Evolutionary conservation across 768 basidiomycete genomes (phyloP), one percentile per base, ranked within the genome.

Genomic region (Russula virescens): DNA sequence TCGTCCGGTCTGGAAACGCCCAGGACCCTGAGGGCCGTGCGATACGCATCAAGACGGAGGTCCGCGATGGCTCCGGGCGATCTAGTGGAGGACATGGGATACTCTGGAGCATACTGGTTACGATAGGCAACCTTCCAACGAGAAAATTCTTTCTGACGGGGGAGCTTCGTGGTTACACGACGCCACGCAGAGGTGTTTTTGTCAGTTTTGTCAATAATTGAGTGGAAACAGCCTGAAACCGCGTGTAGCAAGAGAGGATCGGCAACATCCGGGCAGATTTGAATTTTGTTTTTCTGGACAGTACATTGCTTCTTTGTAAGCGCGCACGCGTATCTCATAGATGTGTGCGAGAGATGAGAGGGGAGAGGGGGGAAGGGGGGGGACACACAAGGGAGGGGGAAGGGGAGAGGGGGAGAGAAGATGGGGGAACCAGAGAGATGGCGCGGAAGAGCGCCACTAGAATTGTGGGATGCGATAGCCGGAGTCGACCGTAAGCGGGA

Each of bases 21-120:
- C 47, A 45, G 16, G 63, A 64, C 63, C 58, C 57, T 58, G 58
- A 59, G 52, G n/a, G 19, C 31, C 53, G 51, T 55, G 58, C 31
- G 58, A 52, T 55, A 55, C 35, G 45, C 21, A 52, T n/a, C 45
- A 31, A 23, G 35, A 43, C 18, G 47, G 66, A 64, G 55, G 63
- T 65, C 63, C 58, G 55, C 59, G 64, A 60, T 61, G 51, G 60
- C 63, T 67, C 66, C 66, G 66, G 60, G 25, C 46, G 56, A 61
- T 58, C 59, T 65, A 65, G 42, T 58, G 50, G 54, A 31, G 25
- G 31, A 31, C 31, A 47, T 61, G 63, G 18, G 63, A 66, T 55
- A 52, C 34, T 53, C 43, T 58, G 53, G 46, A 31, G 59, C 63
- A 60, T 42, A 56, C 23, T 11, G 50, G 59, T 65, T 46, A 65